phyloP scores from a whole-genome alignment of 2,329 filamentous ascomycete genomes.

The Apiospora pterosperma region DNA sequence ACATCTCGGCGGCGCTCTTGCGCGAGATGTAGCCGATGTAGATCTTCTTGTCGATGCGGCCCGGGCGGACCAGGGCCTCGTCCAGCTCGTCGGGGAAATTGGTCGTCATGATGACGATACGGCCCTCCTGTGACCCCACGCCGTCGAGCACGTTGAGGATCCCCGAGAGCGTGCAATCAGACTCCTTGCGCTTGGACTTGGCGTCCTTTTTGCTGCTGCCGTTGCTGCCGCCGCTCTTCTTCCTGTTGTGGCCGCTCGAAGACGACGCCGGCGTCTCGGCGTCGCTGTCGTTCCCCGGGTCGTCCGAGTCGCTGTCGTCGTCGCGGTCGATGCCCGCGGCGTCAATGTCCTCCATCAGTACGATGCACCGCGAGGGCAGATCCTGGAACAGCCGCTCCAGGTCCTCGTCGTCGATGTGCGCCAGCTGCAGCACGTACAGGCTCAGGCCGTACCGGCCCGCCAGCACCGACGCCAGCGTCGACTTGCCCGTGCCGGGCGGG shows the following conservation, averaged over 20 bases:
- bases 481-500: constrained; percentile 3
- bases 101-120: constrained; percentile 27
- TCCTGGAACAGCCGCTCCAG: constrained; percentile 81
- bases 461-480: background rate
- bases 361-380: constrained; percentile 72
- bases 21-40: constrained; percentile 6
- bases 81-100: constrained; percentile 24
- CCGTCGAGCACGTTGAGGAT: constrained; percentile 59
- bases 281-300: background rate
- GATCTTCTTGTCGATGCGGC: constrained; percentile 22
- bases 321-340: constrained; percentile 71
- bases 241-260: background rate
- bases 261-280: too few relatives aligned
- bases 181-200: background rate
- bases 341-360: constrained; percentile 84
- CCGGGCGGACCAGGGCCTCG: constrained; percentile 23
- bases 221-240: background rate
- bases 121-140: constrained; percentile 21
- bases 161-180: constrained; percentile 44
- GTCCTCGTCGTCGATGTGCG: constrained; percentile 62
- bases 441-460: constrained; percentile 27
- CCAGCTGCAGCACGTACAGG: constrained; percentile 34
- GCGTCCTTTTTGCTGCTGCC: background rate
- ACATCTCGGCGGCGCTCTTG: constrained; percentile 4
- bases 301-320: background rate